phyloP scores from a whole-genome alignment of 2,329 filamentous ascomycete species.

The Bretziella fagacearum region DNA sequence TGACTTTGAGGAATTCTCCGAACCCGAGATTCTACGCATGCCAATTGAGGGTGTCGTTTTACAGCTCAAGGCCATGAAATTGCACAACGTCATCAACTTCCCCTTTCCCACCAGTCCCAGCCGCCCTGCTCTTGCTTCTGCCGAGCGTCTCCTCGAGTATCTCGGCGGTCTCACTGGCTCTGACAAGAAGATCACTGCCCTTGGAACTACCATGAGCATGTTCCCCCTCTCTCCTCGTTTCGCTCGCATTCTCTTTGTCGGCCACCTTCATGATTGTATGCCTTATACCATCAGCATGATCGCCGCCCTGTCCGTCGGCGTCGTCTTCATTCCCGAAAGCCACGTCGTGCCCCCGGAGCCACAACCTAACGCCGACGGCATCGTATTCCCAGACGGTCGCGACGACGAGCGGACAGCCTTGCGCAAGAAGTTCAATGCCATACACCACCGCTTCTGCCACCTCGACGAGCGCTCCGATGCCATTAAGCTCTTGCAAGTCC shows the following conservation, averaged over 20 bases:
- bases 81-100: constrained; percentile 81
- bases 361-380: constrained; percentile 27
- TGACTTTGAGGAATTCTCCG: constrained; percentile 70
- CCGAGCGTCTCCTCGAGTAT: constrained; percentile 74
- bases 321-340: constrained; percentile 70
- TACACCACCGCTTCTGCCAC: constrained; percentile 61
- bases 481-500: constrained; percentile 74
- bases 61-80: constrained; percentile 86
- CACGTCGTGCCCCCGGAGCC: constrained; percentile 46
- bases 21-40: constrained; percentile 78
- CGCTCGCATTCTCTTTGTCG: constrained; percentile 78
- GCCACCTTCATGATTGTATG: constrained; percentile 64
- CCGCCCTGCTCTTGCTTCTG: constrained; percentile 55
- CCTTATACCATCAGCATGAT: constrained; percentile 80
- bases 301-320: constrained; percentile 70
- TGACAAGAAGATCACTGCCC: constrained; percentile 54
- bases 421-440: constrained; percentile 45
- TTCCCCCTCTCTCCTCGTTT: constrained; percentile 87
- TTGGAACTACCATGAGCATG: constrained; percentile 66
- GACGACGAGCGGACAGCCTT: constrained; percentile 52
- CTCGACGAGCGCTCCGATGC: constrained; percentile 74
- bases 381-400: constrained; percentile 51
- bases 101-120: constrained; percentile 89
- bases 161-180: constrained; percentile 59
- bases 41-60: constrained; percentile 86